Evolutionary conservation across 805 yeast genomes (phyloP).

Genomic region (Lachancea meyersii): DNA sequence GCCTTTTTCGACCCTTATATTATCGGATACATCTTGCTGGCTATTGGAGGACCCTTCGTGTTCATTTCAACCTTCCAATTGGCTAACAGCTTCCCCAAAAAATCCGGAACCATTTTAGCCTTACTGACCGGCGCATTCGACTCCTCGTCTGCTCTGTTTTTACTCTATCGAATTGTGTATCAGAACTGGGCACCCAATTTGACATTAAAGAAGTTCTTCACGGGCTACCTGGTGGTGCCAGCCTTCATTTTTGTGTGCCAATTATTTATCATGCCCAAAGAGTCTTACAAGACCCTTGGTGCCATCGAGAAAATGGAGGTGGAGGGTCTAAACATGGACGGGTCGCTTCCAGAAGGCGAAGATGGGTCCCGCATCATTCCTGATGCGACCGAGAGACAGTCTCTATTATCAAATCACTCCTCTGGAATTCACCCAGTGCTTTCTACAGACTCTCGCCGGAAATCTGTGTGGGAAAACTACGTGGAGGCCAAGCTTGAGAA

Average conservation of each 20-base stretch:
- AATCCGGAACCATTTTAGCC: constrained; percentile 76
- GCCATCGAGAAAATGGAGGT: constrained; percentile 61
- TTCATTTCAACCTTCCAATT: constrained; percentile 86
- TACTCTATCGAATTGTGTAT: constrained; percentile 63
- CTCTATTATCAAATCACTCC: constrained; percentile 22
- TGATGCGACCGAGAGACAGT: constrained; percentile 37
- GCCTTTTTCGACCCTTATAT: constrained; percentile 54
- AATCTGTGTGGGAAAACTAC: constrained; percentile 60
- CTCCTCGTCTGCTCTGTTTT: constrained; percentile 81
- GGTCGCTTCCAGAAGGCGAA: constrained; percentile 39
- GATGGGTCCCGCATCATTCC: constrained; percentile 40
- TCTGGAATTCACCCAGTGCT: constrained; percentile 7
- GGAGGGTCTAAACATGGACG: constrained; percentile 69
- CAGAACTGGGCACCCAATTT: constrained; percentile 30
- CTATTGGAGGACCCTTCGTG: constrained; percentile 91
- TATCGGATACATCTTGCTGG: constrained; percentile 66
- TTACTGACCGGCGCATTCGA: constrained; percentile 91
- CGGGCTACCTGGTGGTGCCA: constrained; percentile 66
- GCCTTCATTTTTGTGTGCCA: constrained; percentile 70
- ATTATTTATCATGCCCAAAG: constrained; percentile 69
- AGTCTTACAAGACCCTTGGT: constrained; percentile 67
- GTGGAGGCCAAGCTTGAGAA: constrained; percentile 51
- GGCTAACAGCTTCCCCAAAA: constrained; percentile 78
- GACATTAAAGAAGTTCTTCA: constrained; percentile 55
- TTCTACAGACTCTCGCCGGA: constrained; percentile 30